Percentiles rank a stretch among this genome's conserved stretches.
These are phyloP conservation scores for Crucibulum laeve DNA, from an alignment of 768 basidiomycete species.

Conservation along the genomic window DNA sequence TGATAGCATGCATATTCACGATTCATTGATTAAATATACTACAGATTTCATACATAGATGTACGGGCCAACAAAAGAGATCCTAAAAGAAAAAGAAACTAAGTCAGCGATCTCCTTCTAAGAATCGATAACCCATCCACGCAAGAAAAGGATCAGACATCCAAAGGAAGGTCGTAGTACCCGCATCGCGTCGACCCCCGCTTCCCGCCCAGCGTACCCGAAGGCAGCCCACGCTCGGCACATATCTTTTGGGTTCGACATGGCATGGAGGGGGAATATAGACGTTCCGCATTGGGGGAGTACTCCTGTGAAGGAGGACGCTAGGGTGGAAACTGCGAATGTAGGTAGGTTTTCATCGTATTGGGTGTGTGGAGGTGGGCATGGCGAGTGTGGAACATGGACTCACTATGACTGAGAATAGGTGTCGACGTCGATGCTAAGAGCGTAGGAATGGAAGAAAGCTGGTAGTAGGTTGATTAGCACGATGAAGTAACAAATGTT, in stretches of 20 bases:
- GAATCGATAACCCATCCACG: too few species aligned
- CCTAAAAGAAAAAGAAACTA: too few species aligned
- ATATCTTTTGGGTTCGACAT: constrained; percentile 68
- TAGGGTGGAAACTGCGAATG: constrained; percentile 90
- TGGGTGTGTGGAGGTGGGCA: constrained; percentile 9
- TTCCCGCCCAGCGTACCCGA: constrained; percentile 67
- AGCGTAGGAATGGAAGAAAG: too few species aligned
- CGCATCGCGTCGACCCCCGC: constrained; percentile 73
- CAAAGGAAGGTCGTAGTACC: constrained; percentile 79
- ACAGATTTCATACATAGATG: too few species aligned
- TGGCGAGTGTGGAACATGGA: background rate
- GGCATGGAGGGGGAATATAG: constrained; percentile 63
- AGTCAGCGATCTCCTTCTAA: too few species aligned
- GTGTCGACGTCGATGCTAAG: too few species aligned
- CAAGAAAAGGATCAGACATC: constrained; percentile 62
- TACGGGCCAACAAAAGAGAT: too few species aligned
- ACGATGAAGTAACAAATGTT: too few species aligned
- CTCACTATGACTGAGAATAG: too few species aligned
- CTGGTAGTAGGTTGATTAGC: too few species aligned
- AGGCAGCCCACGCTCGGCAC: constrained; percentile 61
- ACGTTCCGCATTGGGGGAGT: constrained; percentile 73
- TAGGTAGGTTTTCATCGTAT: constrained; percentile 53
- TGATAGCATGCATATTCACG: too few species aligned
- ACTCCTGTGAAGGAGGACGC: constrained; percentile 54
- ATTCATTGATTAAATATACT: too few species aligned